These are phyloP conservation scores for Lactifluus volemus DNA, from an alignment of 768 basidiomycete species.

Conservation along the genomic window DNA sequence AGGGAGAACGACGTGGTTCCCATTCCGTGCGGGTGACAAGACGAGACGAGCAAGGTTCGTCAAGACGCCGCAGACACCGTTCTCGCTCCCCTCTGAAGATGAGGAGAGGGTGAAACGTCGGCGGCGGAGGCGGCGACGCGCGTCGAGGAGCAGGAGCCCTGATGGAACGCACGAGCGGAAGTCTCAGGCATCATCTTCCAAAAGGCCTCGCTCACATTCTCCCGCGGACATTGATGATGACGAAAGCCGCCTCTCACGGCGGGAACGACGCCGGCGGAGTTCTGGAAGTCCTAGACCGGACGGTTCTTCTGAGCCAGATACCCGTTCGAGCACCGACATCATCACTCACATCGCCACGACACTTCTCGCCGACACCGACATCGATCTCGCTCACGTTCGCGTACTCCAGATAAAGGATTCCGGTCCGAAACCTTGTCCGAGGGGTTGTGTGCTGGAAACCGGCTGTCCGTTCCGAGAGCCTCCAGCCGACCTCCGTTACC, in stretches of 20 bases:
- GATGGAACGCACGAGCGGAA: background rate
- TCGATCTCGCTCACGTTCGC: slow-evolving; percentile 23
- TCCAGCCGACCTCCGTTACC: slow-evolving; percentile 17
- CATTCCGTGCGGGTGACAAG: slow-evolving; percentile 24
- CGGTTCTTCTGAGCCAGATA: background rate
- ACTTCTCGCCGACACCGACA: slow-evolving; percentile 1
- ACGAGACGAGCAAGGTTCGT: slow-evolving; percentile 18
- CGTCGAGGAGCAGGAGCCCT: slow-evolving; percentile 7
- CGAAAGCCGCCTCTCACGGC: background rate
- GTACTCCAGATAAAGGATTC: slow-evolving; percentile 19
- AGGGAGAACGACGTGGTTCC: slow-evolving; percentile 25
- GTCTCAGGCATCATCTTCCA: background rate
- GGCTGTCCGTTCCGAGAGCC: slow-evolving; percentile 1
- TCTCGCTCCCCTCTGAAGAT: slow-evolving; percentile 21
- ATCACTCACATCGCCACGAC: slow-evolving; percentile 1
- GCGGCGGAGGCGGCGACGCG: background rate
- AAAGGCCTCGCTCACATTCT: slow-evolving; percentile 7
- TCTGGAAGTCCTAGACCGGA: slow-evolving; percentile 1
- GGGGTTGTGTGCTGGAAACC: background rate
- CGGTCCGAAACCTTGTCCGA: slow-evolving; percentile 22
- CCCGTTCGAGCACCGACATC: background rate
- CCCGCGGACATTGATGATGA: slow-evolving; percentile 3
- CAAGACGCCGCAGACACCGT: slow-evolving; percentile 21
- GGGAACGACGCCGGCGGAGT: background rate
- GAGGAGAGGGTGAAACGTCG: slow-evolving; percentile 4